Conservation (phyloP, 2,329 filamentous ascomycete species). For the Talaromyces sp. region DNA sequence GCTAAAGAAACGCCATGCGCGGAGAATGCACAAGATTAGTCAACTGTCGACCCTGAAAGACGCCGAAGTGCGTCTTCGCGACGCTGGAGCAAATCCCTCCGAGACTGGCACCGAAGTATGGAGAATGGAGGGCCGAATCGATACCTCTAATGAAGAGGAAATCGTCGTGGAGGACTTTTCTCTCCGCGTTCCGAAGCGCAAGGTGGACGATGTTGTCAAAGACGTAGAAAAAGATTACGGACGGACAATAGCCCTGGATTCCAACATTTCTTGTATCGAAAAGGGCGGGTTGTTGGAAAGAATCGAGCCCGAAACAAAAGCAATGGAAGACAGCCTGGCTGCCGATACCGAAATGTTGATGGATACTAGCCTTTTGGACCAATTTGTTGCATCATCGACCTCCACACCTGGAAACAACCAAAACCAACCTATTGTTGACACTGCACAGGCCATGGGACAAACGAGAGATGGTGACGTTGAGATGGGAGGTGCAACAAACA, state of each 20-base stretch:
- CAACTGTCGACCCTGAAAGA: conserved; percentile 63
- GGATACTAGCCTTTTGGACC: conserved; percentile 29
- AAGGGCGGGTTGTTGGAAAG: conserved; percentile 68
- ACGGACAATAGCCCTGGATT: conserved; percentile 59
- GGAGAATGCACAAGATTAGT: conserved; percentile 68
- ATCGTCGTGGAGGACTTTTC: conserved; percentile 30
- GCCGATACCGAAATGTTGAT: conserved; percentile 29
- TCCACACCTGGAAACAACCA: conserved; percentile 4
- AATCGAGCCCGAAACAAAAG: conserved; percentile 26
- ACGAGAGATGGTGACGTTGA: conserved; percentile 41
- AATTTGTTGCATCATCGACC: conserved; percentile 23
- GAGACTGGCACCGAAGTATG: conserved; percentile 57
- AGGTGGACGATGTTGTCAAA: conserved; percentile 65
- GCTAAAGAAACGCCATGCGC: conserved; percentile 74
- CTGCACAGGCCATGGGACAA: conserved; percentile 6
- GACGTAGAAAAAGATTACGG: conserved; percentile 69
- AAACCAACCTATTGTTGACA: conserved; percentile 24
- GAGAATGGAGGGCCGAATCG: conserved; percentile 54
- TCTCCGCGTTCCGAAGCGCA: conserved; percentile 38
- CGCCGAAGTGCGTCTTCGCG: conserved; percentile 71
- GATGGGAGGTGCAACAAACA: conserved; percentile 49
- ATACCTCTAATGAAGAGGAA: conserved; percentile 28
- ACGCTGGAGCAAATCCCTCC: conserved; percentile 52
- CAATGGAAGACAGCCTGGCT: conserved; percentile 25
- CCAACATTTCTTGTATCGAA: conserved; percentile 65